A percentile compares a stretch with the other conserved stretches of the same genome.
Conservation (phyloP, 2,329 filamentous ascomycete genomes). For the Alternaria triticina region DNA sequence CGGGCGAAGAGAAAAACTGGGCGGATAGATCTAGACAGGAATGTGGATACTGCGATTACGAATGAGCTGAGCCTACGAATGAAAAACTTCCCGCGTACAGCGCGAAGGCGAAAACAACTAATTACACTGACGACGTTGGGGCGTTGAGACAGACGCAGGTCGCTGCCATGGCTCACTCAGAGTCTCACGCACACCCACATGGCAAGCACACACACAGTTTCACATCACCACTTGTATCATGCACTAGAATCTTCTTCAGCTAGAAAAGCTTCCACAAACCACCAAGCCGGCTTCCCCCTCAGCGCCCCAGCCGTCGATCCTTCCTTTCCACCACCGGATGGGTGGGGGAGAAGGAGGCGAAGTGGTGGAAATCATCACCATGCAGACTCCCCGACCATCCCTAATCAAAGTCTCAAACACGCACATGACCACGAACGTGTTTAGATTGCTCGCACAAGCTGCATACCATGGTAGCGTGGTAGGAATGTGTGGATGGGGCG, state of each 20-base stretch:
- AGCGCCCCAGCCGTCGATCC: neutral
- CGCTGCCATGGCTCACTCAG: neutral
- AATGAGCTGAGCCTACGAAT: neutral
- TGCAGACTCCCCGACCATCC: neutral
- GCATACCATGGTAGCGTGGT: conserved; percentile 1
- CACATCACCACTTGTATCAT: neutral
- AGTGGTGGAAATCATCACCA: neutral
- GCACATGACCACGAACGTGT: conserved; percentile 17
- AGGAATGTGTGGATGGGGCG: neutral
- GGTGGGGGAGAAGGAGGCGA: neutral
- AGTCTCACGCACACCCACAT: neutral
- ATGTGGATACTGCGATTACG: neutral
- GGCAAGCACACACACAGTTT: neutral
- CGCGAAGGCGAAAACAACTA: neutral
- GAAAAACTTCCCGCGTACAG: neutral
- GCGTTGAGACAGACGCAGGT: neutral
- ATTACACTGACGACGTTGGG: neutral
- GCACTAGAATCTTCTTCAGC: conserved; percentile 13
- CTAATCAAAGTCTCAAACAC: conserved; percentile 8
- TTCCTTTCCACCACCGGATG: neutral
- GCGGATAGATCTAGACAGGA: neutral
- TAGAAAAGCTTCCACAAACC: conserved; percentile 17
- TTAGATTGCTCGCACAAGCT: neutral
- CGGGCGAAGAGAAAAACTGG: neutral
- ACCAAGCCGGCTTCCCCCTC: conserved; percentile 3